A percentile compares a stretch with the other conserved stretches of the same genome.
These are phyloP conservation scores for Quercus tomentella DNA, from an alignment of 331 rosid genomes.

Conservation along the genomic window DNA sequence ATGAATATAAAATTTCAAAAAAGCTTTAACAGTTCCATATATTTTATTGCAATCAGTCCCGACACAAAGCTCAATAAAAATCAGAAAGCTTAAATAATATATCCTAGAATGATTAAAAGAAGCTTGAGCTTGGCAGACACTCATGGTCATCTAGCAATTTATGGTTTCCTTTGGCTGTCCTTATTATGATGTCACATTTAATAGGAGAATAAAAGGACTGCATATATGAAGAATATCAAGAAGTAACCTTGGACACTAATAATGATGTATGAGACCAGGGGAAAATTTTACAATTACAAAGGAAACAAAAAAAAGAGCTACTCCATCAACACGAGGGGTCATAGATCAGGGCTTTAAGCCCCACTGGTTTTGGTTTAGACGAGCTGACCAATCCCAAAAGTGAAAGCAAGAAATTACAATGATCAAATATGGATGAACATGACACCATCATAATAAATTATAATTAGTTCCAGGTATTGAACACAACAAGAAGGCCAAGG, in stretches of 20 bases:
- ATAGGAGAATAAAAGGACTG: background rate
- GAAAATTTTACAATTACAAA: conserved; percentile 10
- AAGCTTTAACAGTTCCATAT: background rate
- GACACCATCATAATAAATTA: conserved; percentile 18
- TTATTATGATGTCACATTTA: background rate
- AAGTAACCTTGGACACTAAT: conserved; percentile 12
- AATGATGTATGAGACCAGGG: conserved; percentile 11
- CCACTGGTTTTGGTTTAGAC: background rate
- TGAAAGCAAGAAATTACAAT: background rate
- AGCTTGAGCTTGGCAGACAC: background rate
- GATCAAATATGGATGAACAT: conserved; percentile 6
- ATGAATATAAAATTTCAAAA: background rate
- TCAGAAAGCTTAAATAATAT: background rate
- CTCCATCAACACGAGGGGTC: background rate
- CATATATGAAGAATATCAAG: background rate
- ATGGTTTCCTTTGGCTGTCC: background rate
- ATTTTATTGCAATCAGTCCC: background rate
- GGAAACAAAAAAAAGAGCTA: conserved; percentile 16
- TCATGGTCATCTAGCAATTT: background rate
- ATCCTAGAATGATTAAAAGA: background rate
- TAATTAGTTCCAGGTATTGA: background rate
- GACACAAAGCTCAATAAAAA: background rate
- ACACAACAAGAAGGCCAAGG: background rate
- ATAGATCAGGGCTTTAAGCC: background rate
- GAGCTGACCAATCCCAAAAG: conserved; percentile 3